Percentiles rank a stretch among this genome's conserved stretches.
These are phyloP conservation scores for Cucumis hystrix DNA, from an alignment of 306 rosid species.

Conservation along the genomic window DNA sequence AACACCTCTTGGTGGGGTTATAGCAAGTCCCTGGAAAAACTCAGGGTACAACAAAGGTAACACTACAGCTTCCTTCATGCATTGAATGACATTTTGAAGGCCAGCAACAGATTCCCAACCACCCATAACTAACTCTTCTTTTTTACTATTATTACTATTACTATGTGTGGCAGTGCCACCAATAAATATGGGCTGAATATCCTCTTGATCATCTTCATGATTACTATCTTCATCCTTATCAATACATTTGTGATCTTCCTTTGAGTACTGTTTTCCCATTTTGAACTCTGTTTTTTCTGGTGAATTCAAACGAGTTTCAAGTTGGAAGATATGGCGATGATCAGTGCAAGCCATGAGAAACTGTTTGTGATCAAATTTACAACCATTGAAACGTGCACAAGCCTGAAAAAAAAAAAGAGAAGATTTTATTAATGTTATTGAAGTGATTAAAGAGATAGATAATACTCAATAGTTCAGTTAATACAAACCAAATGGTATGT, in stretches of 20 bases:
- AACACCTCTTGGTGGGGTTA: conserved; percentile 87
- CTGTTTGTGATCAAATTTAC: conserved; percentile 84
- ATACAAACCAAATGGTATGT: conserved; percentile 72
- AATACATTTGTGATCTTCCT: too few relatives aligned
- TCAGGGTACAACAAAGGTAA: conserved; percentile 88
- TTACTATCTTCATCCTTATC: too few relatives aligned
- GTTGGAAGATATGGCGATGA: conserved; percentile 67
- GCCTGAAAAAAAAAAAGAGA: conserved; percentile 42
- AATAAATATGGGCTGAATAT: conserved; percentile 76
- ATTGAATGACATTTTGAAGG: conserved; percentile 71
- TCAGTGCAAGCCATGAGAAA: conserved; percentile 94
- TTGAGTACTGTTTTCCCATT: too few relatives aligned
- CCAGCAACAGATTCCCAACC: conserved; percentile 99
- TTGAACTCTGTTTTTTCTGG: too few relatives aligned
- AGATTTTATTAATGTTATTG: not conserved
- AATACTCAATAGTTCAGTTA: too few relatives aligned
- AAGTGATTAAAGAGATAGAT: not conserved
- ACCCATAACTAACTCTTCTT: conserved; percentile 27
- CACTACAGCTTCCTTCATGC: conserved; percentile 88
- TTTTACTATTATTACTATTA: conserved; percentile 20
- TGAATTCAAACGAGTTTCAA: too few relatives aligned
- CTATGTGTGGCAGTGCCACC: conserved; percentile 72
- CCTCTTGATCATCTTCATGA: too few relatives aligned
- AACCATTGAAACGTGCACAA: conserved; percentile 84
- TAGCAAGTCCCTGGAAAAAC: conserved; percentile 67